Evolutionary conservation across 2,329 filamentous ascomycete species (phyloP).

Genomic region (Pseudopyrenochaeta lycopersici): DNA sequence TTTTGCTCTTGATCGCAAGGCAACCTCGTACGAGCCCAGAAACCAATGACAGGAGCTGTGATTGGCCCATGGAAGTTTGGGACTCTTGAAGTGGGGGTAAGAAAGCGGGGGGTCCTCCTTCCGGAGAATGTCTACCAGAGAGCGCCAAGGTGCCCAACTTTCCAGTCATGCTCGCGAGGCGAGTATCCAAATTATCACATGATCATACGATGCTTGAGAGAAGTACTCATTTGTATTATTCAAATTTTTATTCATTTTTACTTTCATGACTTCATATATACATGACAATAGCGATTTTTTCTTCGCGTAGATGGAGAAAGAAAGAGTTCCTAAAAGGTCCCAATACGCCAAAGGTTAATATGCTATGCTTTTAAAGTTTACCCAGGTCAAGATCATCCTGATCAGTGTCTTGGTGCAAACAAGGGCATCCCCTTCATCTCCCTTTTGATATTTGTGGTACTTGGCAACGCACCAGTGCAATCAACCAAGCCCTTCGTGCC

Average conservation of each 20-base stretch:
- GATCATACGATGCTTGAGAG: not conserved
- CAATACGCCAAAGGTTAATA: no score
- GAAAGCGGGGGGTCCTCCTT: not conserved
- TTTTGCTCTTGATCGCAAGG: not conserved
- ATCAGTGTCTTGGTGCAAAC: conserved; percentile 6
- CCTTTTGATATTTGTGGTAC: conserved; percentile 24
- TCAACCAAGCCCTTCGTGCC: conserved; percentile 14
- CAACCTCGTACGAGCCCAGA: not conserved
- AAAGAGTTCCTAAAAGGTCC: no score
- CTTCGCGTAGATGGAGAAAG: no score
- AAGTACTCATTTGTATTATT: no score
- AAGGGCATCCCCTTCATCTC: conserved; percentile 17
- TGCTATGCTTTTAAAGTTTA: no score
- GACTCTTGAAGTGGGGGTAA: not conserved
- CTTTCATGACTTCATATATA: no score
- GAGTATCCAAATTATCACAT: not conserved
- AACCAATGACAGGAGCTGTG: not conserved
- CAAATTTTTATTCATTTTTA: no score
- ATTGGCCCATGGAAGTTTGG: not conserved
- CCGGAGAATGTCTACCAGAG: not conserved
- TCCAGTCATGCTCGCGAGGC: not conserved
- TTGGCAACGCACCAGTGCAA: not conserved
- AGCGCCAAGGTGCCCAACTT: not conserved
- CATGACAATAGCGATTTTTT: no score
- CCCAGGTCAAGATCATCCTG: no score